Percentiles rank a stretch among this genome's conserved stretches.
Evolutionary conservation across 192 early-diverging fungal species (phyloP).

Genomic region (Fimicolochytrium jonesii): DNA sequence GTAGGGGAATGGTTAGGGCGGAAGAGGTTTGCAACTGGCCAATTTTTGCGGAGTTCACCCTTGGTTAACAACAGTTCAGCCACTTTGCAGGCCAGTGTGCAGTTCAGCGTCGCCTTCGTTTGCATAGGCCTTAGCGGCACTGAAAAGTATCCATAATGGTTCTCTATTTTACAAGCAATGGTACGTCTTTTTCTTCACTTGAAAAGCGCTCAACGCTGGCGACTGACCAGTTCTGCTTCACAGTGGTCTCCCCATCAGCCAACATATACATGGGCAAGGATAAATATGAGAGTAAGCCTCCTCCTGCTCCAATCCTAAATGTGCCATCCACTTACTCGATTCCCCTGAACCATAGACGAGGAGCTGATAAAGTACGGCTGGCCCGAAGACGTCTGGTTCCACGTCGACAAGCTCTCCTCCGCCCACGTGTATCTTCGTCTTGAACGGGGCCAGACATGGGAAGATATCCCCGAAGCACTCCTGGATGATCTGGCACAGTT

Average conservation of each 20-base stretch:
- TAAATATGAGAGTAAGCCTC: slow-evolving; percentile 82
- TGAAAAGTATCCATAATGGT: no score
- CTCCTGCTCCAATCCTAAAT: not conserved
- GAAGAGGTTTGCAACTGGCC: no score
- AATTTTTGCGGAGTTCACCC: no score
- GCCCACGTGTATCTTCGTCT: slow-evolving; percentile 97
- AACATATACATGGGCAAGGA: slow-evolving; percentile 97
- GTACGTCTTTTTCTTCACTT: not conserved
- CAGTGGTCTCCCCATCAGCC: slow-evolving; percentile 46
- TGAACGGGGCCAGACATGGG: slow-evolving; percentile 63
- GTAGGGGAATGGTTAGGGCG: no score
- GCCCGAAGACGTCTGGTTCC: slow-evolving; percentile 95
- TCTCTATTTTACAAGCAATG: slow-evolving; percentile 53
- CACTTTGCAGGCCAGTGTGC: no score
- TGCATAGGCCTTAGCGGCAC: no score
- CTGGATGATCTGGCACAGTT: slow-evolving; percentile 88
- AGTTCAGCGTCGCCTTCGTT: no score
- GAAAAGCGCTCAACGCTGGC: not conserved
- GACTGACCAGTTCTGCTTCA: not conserved
- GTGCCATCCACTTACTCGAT: not conserved
- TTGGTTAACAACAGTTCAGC: no score
- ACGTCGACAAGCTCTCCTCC: slow-evolving; percentile 94
- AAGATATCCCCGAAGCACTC: slow-evolving; percentile 66
- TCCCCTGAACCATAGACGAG: slow-evolving; percentile 63
- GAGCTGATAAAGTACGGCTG: slow-evolving; percentile 94